Conservation (phyloP, 2,329 filamentous ascomycete species). For the Fusarium anguioides region DNA sequence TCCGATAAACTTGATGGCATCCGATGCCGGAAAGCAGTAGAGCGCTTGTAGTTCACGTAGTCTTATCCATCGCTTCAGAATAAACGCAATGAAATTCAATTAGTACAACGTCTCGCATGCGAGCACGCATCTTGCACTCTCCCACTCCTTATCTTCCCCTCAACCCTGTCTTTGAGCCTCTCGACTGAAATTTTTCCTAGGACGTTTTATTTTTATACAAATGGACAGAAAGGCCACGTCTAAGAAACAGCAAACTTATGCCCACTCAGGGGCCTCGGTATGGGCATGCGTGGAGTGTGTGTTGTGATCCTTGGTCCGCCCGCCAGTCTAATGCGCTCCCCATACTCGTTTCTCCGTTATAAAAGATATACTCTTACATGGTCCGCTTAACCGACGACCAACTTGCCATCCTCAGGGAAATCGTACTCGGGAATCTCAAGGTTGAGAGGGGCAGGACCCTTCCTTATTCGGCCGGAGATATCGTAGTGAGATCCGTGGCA, state of each 20-base stretch:
- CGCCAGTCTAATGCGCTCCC: constrained; percentile 42
- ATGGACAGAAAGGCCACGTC: constrained; percentile 50
- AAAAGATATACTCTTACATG: constrained; percentile 46
- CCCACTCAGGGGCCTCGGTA: constrained; percentile 37
- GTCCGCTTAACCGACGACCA: constrained; percentile 87
- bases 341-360: constrained; percentile 23
- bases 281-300: constrained; percentile 13
- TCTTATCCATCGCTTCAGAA: neutral
- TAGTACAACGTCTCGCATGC: constrained; percentile 37
- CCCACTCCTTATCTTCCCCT: constrained; percentile 19
- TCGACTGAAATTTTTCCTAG: constrained; percentile 44
- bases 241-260: constrained; percentile 49
- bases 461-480: constrained; percentile 97
- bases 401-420: constrained; percentile 88
- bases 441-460: constrained; percentile 96
- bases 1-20: neutral
- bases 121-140: constrained; percentile 31
- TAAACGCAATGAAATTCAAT: constrained; percentile 39
- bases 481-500: constrained; percentile 99
- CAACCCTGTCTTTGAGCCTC: constrained; percentile 29
- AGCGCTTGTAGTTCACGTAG: neutral
- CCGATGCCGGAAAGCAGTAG: neutral
- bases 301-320: constrained; percentile 31
- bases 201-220: constrained; percentile 54
- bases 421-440: constrained; percentile 93